Evolutionary conservation across 805 yeast genomes (phyloP).

Genomic region (Candida piceae): DNA sequence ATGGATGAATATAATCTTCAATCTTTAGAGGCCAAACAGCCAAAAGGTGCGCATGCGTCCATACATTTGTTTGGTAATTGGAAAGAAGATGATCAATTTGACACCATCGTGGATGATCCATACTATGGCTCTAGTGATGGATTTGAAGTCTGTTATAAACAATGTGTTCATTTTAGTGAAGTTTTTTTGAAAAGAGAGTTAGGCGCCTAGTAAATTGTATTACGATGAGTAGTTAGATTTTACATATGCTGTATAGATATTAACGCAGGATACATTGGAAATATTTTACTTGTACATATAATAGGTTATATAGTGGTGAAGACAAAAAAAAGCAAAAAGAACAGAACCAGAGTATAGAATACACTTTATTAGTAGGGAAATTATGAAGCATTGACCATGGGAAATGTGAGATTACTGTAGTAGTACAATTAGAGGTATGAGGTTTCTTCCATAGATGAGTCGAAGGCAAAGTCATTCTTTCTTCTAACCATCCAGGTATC

Average conservation of each 20-base stretch:
- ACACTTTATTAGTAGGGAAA: too few species aligned
- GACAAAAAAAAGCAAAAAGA: too few species aligned
- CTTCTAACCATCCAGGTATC: constrained; percentile 44
- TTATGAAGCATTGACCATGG: too few species aligned
- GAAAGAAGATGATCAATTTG: constrained; percentile 47
- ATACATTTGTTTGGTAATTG: constrained; percentile 79
- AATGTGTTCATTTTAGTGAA: constrained; percentile 68
- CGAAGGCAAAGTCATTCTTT: constrained; percentile 35
- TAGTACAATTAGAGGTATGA: constrained; percentile 7
- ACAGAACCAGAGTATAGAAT: too few species aligned
- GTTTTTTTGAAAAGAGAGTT: constrained; percentile 55
- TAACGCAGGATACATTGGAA: background rate
- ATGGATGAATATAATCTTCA: constrained; percentile 62
- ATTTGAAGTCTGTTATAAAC: constrained; percentile 73
- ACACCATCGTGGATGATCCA: constrained; percentile 76
- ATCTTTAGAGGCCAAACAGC: constrained; percentile 47
- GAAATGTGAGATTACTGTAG: background rate
- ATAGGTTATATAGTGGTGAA: too few species aligned
- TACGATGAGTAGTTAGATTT: too few species aligned
- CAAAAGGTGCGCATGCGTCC: constrained; percentile 42
- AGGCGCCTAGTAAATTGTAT: too few species aligned
- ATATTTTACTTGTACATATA: background rate
- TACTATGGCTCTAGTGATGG: constrained; percentile 87
- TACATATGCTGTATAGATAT: background rate
- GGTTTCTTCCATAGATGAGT: constrained; percentile 29